Evolutionary conservation across 2,329 filamentous ascomycete genomes (phyloP).

Genomic region (Neonectria hederae): DNA sequence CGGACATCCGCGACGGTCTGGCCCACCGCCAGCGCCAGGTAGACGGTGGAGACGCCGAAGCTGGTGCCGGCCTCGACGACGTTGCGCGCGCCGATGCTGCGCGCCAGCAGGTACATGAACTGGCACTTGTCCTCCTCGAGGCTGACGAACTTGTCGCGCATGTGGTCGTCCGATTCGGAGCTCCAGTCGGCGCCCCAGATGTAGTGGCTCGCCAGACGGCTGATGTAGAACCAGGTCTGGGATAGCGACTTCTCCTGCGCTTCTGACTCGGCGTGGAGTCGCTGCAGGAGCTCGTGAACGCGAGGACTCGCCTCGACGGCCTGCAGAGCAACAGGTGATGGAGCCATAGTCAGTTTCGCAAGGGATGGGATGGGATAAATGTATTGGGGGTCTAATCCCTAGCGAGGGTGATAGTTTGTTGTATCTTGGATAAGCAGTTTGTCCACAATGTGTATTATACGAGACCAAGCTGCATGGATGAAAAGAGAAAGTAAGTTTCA

Average conservation of each 20-base stretch:
- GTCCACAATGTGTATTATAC: background rate
- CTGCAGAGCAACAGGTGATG: constrained; percentile 32
- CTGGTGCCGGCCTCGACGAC: constrained; percentile 71
- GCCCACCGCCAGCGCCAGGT: constrained; percentile 66
- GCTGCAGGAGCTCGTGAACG: constrained; percentile 39
- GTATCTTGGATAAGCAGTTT: background rate
- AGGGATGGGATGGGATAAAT: background rate
- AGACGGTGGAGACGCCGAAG: constrained; percentile 71
- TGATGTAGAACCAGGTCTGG: constrained; percentile 42
- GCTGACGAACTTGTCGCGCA: constrained; percentile 68
- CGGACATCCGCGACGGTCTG: constrained; percentile 51
- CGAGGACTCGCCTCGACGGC: constrained; percentile 38
- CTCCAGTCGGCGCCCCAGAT: constrained; percentile 38
- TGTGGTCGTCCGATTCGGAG: constrained; percentile 47
- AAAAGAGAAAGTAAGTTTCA: background rate
- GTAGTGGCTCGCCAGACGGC: constrained; percentile 34
- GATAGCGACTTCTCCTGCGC: constrained; percentile 40
- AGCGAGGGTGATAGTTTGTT: background rate
- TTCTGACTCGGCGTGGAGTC: constrained; percentile 42
- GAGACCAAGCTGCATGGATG: background rate
- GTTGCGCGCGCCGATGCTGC: constrained; percentile 57
- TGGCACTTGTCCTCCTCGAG: constrained; percentile 67
- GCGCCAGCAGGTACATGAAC: constrained; percentile 64
- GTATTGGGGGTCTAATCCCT: background rate
- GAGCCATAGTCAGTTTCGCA: constrained; percentile 22